These are phyloP conservation scores for Podospora tetraspora DNA, from an alignment of 495 filamentous ascomycete species.

Conservation along the genomic window DNA sequence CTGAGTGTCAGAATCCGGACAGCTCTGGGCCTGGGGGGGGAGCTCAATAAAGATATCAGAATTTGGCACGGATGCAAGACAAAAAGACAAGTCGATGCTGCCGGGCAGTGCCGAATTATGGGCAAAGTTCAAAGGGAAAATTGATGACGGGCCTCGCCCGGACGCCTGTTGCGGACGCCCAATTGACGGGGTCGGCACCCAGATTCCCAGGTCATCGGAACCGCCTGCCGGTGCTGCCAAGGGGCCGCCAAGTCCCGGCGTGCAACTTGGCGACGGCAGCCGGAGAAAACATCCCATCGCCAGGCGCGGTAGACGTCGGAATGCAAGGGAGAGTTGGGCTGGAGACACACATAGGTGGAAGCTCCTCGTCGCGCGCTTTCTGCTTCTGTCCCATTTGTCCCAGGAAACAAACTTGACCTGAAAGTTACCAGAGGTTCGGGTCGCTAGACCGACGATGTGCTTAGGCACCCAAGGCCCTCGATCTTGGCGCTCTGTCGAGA, in stretches of 20 bases:
- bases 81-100: background rate
- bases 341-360: background rate
- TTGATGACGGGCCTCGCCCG: background rate
- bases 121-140: background rate
- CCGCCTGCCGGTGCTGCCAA: slow-evolving; percentile 15
- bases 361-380: background rate
- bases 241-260: slow-evolving; percentile 17
- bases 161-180: slow-evolving; percentile 9
- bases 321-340: background rate
- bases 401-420: background rate
- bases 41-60: background rate
- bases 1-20: background rate
- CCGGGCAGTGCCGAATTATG: background rate
- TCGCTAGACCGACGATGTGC: background rate
- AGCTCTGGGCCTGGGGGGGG: background rate
- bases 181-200: slow-evolving; percentile 5
- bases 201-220: slow-evolving; percentile 14
- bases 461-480: background rate
- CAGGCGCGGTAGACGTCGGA: background rate
- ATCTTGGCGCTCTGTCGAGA: background rate
- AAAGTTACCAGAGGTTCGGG: background rate
- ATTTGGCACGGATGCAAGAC: background rate
- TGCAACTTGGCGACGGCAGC: slow-evolving; percentile 24
- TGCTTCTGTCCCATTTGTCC: background rate
- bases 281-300: slow-evolving; percentile 5